Evolutionary conservation across 2,329 filamentous ascomycete species (phyloP).

Genomic region (Thelonectria olida): DNA sequence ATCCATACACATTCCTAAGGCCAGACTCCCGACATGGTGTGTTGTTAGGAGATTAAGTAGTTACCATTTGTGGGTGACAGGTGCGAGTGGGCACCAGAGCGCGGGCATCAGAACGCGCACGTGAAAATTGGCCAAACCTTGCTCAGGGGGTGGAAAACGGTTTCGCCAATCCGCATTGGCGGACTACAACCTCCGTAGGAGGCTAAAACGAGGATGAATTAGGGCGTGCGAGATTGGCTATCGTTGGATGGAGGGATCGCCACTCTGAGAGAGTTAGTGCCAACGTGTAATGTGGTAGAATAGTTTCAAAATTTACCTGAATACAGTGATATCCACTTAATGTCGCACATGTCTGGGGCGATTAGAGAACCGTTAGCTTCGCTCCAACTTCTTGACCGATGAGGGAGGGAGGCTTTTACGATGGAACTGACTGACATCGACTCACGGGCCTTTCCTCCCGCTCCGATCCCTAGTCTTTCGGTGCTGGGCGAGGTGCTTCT

Average conservation of each 20-base stretch:
- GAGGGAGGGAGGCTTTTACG: too few species aligned
- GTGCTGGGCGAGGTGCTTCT: too few species aligned
- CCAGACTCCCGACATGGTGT: constrained; percentile 27
- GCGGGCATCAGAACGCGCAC: constrained; percentile 20
- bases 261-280: background rate
- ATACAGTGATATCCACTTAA: constrained; percentile 1
- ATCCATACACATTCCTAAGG: constrained; percentile 11
- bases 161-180: constrained; percentile 27
- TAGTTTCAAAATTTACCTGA: constrained; percentile 17
- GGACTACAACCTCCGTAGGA: constrained; percentile 29
- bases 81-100: too few species aligned
- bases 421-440: too few species aligned
- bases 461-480: too few species aligned
- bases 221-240: constrained; percentile 17
- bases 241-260: background rate
- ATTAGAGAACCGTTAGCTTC: background rate
- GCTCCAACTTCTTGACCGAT: too few species aligned
- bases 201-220: constrained; percentile 19
- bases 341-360: background rate
- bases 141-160: constrained; percentile 16
- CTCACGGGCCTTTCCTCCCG: too few species aligned
- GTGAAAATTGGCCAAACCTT: constrained; percentile 32
- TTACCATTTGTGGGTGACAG: constrained; percentile 27
- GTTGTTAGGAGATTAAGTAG: constrained; percentile 28
- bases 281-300: constrained; percentile 2